Conservation (phyloP, 148 eudicot species). For the Diospyros kaki region DNA sequence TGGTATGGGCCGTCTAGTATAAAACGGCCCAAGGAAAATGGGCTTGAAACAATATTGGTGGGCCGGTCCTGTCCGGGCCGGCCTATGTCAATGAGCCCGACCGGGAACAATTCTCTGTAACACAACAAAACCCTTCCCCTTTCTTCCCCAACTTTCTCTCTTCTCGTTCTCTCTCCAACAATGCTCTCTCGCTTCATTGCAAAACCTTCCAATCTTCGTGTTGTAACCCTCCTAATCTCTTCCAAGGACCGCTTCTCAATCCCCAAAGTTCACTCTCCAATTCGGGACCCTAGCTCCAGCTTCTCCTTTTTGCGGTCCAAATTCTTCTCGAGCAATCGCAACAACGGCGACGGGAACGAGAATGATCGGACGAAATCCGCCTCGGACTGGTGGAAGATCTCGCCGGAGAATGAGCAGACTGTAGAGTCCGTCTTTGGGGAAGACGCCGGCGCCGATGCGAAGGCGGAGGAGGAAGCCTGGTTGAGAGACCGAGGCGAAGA, state of each 20-base stretch:
- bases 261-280: constrained; percentile 14
- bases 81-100: too few relatives aligned
- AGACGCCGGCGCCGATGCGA: constrained; percentile 12
- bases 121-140: neutral
- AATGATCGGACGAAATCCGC: constrained; percentile 17
- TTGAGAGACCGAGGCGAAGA: constrained; percentile 13
- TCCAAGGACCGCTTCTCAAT: constrained; percentile 14
- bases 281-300: constrained; percentile 12
- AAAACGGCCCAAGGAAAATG: too few relatives aligned
- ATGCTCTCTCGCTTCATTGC: constrained; percentile 45
- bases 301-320: constrained; percentile 18
- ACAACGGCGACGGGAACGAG: constrained; percentile 18
- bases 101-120: too few relatives aligned
- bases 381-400: constrained; percentile 50
- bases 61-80: too few relatives aligned
- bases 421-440: constrained; percentile 38
- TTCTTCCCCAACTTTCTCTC: neutral
- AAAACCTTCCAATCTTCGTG: constrained; percentile 26
- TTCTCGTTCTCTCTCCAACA: neutral
- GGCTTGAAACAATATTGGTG: too few relatives aligned
- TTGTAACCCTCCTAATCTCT: constrained; percentile 28
- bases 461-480: constrained; percentile 12
- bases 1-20: too few relatives aligned
- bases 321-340: constrained; percentile 35
- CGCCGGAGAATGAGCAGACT: constrained; percentile 31